Percentiles rank a stretch among this genome's conserved stretches.
These are phyloP conservation scores for Magnaporthiopsis poae DNA, from an alignment of 2,329 filamentous ascomycete genomes.

Conservation along the genomic window DNA sequence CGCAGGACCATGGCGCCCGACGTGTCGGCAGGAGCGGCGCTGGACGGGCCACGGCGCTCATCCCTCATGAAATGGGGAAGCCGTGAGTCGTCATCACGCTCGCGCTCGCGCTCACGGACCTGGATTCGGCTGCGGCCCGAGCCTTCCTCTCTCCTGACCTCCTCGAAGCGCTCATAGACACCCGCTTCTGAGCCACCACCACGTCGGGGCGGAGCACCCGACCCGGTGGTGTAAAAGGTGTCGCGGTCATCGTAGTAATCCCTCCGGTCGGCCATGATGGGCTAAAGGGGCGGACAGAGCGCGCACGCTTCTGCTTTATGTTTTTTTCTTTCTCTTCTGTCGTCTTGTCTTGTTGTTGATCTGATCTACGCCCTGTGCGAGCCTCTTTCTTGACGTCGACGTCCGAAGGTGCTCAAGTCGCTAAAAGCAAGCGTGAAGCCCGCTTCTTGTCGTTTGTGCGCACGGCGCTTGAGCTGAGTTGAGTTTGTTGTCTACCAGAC, in stretches of 20 bases:
- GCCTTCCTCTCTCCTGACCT: constrained; percentile 2
- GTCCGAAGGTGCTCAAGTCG: too few species aligned
- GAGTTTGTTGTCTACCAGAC: too few species aligned
- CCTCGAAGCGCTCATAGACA: constrained; percentile 5
- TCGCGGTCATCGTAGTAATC: constrained; percentile 8
- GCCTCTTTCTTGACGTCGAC: too few species aligned
- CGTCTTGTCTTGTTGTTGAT: too few species aligned
- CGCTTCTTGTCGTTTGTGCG: too few species aligned
- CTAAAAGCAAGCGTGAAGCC: too few species aligned
- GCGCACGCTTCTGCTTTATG: too few species aligned
- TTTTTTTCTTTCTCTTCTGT: too few species aligned
- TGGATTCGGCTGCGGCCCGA: constrained; percentile 6
- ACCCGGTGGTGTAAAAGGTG: constrained; percentile 6
- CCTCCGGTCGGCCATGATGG: constrained; percentile 4
- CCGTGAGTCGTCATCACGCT: constrained; percentile 32
- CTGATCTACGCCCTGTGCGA: too few species aligned
- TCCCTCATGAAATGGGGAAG: constrained; percentile 43
- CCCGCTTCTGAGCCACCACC: constrained; percentile 2
- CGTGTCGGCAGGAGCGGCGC: constrained; percentile 26
- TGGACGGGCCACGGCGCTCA: constrained; percentile 25
- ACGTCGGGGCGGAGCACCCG: constrained; percentile 1
- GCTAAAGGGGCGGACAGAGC: too few species aligned
- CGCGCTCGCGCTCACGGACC: constrained; percentile 33
- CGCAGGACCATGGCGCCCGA: constrained; percentile 44
- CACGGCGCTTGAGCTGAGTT: too few species aligned